Evolutionary conservation across 2,329 filamentous ascomycete genomes (phyloP).

Genomic region (Neofusicoccum ribis): DNA sequence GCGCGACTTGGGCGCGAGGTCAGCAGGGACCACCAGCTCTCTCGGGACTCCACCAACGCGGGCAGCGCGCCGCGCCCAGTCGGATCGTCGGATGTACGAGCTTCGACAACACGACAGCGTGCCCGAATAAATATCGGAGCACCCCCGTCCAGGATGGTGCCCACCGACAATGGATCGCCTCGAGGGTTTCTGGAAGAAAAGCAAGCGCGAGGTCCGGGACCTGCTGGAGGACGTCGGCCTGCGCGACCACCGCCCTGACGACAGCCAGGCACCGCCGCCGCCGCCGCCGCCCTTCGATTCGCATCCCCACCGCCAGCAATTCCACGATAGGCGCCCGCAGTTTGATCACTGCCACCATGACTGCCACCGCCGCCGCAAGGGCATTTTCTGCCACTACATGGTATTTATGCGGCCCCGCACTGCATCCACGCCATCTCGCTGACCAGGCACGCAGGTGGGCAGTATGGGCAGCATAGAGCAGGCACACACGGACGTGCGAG

Average conservation of each 20-base stretch:
- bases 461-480: conserved; percentile 17
- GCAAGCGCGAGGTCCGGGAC: conserved; percentile 12
- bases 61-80: not conserved
- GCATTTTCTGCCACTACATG: conserved; percentile 17
- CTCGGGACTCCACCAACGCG: not conserved
- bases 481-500: conserved; percentile 27
- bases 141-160: not conserved
- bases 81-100: not conserved
- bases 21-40: not conserved
- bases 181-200: conserved; percentile 6
- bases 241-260: not conserved
- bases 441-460: not conserved
- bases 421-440: not conserved
- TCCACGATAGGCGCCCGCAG: conserved; percentile 3
- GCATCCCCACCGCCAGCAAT: not conserved
- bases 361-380: conserved; percentile 6
- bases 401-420: not conserved
- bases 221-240: conserved; percentile 7
- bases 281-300: conserved; percentile 2
- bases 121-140: not conserved
- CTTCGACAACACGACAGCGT: not conserved
- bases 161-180: conserved; percentile 1
- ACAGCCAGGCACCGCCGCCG: not conserved
- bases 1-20: conserved; percentile 10
- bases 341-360: conserved; percentile 7